Evolutionary conservation across 2,329 filamentous ascomycete genomes (phyloP).

Genomic region (Arthrobotrys iridis): DNA sequence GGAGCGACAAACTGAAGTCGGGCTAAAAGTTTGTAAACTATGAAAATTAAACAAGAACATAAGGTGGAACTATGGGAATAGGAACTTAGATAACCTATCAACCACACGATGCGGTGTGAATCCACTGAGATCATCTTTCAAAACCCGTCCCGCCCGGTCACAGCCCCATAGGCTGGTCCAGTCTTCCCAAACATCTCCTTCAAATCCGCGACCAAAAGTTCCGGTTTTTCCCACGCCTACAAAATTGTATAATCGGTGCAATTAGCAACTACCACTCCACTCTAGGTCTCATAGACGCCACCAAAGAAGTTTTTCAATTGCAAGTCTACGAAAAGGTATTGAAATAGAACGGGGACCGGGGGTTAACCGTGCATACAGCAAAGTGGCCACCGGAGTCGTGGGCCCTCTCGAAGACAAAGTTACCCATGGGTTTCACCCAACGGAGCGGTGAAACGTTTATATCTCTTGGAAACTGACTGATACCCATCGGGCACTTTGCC

Average conservation of each 20-base stretch:
- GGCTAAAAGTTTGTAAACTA: no score
- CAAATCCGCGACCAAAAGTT: conserved; percentile 67
- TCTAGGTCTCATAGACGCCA: no score
- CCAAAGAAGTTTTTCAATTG: no score
- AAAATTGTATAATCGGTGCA: conserved; percentile 60
- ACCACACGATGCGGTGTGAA: neutral
- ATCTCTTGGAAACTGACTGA: conserved; percentile 71
- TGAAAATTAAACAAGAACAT: no score
- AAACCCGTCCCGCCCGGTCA: conserved; percentile 57
- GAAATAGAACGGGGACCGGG: no score
- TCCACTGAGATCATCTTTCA: conserved; percentile 21
- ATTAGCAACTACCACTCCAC: no score
- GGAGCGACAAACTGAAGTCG: no score
- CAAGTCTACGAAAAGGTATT: no score
- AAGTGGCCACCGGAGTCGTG: conserved; percentile 57
- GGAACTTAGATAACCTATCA: no score
- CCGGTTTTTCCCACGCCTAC: conserved; percentile 68
- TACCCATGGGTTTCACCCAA: conserved; percentile 70
- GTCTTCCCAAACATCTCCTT: conserved; percentile 69
- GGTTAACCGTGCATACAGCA: conserved; percentile 57
- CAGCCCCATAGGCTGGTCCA: conserved; percentile 63
- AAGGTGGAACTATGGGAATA: no score
- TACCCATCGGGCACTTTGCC: conserved; percentile 65
- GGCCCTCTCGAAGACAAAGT: conserved; percentile 68
- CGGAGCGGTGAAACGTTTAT: conserved; percentile 67